Evolutionary conservation across 163 green algal genomes (phyloP).

Genomic region (Chlamydomonas reinhardtii): DNA sequence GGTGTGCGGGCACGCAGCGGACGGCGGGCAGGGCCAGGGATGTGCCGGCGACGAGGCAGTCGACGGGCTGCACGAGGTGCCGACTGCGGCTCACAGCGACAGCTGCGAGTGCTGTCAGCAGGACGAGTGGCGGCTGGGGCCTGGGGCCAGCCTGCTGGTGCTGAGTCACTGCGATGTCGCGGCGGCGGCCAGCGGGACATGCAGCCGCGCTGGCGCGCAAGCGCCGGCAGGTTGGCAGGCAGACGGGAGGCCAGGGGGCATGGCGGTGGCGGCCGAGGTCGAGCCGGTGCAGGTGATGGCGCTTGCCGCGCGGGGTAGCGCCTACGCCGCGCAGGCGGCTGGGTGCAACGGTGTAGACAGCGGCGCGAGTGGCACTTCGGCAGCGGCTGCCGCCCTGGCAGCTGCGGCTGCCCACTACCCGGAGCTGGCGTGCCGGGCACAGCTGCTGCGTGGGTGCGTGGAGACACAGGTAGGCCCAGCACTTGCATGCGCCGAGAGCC

Average conservation of each 20-base stretch:
- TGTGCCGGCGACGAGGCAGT: too few species aligned
- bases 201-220: neutral
- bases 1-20: too few species aligned
- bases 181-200: neutral
- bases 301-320: neutral
- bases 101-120: conserved; percentile 35
- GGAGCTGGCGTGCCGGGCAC: neutral
- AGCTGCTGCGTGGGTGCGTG: neutral
- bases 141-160: neutral
- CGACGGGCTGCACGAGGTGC: too few species aligned
- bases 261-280: neutral
- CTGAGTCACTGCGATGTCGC: conserved; percentile 2
- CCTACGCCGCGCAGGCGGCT: too few species aligned
- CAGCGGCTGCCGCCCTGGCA: neutral
- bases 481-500: too few species aligned
- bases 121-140: conserved; percentile 27
- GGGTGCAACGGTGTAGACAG: neutral
- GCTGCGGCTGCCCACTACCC: neutral
- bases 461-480: neutral
- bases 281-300: conserved; percentile 10
- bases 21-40: too few species aligned
- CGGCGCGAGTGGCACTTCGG: neutral
- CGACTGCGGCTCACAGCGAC: too few species aligned
- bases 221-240: too few species aligned
- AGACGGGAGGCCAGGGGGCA: neutral